Base-by-base conservation (phyloP, 1,284 basidiomycete genomes). In the Apiotrichum veenhuisii region DNA sequence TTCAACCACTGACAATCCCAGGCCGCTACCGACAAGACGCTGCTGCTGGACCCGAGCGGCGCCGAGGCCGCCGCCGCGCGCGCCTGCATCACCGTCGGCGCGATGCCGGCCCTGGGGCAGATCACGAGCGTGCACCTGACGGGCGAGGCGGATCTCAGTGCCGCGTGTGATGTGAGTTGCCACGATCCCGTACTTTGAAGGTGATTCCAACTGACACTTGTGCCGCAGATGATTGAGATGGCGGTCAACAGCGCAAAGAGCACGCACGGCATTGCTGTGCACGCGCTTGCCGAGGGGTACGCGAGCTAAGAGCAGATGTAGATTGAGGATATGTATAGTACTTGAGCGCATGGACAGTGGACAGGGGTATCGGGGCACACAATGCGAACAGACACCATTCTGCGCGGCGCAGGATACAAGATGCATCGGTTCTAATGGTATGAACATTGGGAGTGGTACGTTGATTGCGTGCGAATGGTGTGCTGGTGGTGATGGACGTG, bases 81-180 rank as follows among this genome's bases (percentile, higher is more conserved):
- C 18, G 87, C 87, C 0, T 84, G 82, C 20, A 62, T 96, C 17
- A 82, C 88, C 0, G 74, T 94, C 27, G 85, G 91, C 1, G 88
- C 85, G 59, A 85, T 98, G 80, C 94, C 95, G 49, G 93, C 94
- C 0, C 79, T 98, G n/a, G 85, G 84, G n/a, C 87, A 83, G 12
- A 78, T 94, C 14, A 94, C 92, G 2, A 89, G 83, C 68, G 61
- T 94, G 23, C 88, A 87, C 85, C 84, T 93, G 68, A 83, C 83
- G 9, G 92, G 93, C 14, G 79, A 80, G 55, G 57, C 64, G 33
- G 67, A 64, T 2, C 62, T 75, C 1, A 70, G 72, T 18, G 61
- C 67, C 11, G 68, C 69, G 15, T 48, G 61, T 20, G 45, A 63
- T 22, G 73, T 76, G 64, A 64, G 71, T 68, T 22, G 33, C 30